A percentile compares a stretch with the other conserved stretches of the same genome.
Conservation (phyloP, 2,329 filamentous ascomycete species). For the Aspergillus floridensis region DNA sequence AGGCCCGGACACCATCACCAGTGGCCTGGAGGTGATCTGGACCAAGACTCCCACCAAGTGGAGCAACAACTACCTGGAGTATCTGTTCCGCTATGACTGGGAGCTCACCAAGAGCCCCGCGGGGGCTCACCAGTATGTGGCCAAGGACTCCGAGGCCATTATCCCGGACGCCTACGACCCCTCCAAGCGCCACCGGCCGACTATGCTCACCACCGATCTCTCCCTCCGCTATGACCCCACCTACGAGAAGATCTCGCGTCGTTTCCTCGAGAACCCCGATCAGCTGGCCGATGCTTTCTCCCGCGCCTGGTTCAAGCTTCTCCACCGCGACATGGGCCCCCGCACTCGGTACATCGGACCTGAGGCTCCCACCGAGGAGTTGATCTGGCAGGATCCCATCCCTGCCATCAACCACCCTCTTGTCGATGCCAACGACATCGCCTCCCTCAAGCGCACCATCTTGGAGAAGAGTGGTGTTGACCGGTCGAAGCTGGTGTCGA, state of each 20-base stretch:
- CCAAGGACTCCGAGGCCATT: constrained; percentile 63
- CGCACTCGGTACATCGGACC: constrained; percentile 69
- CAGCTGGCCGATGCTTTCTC: constrained; percentile 68
- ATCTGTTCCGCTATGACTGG: constrained; percentile 77
- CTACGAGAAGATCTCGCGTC: constrained; percentile 73
- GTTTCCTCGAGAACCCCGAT: constrained; percentile 66
- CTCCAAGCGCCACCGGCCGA: constrained; percentile 70
- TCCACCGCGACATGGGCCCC: constrained; percentile 77
- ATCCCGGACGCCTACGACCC: constrained; percentile 70
- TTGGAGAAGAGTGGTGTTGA: constrained; percentile 60
- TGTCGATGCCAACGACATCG: constrained; percentile 62
- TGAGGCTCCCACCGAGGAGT: constrained; percentile 66
- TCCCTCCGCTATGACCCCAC: constrained; percentile 67
- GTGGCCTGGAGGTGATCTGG: constrained; percentile 76
- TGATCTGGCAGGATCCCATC: constrained; percentile 74
- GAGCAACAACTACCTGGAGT: constrained; percentile 72
- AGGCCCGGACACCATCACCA: constrained; percentile 71
- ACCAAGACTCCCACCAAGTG: constrained; percentile 73
- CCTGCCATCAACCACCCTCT: constrained; percentile 58
- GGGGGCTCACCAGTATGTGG: constrained; percentile 74
- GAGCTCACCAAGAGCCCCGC: constrained; percentile 71
- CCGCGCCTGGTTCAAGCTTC: constrained; percentile 78
- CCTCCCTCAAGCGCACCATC: constrained; percentile 67
- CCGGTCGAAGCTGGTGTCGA: constrained; percentile 60
- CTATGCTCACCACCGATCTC: constrained; percentile 74